Evolutionary conservation across 192 early-diverging fungal genomes (phyloP).

Genomic region (Coemansia sp.): DNA sequence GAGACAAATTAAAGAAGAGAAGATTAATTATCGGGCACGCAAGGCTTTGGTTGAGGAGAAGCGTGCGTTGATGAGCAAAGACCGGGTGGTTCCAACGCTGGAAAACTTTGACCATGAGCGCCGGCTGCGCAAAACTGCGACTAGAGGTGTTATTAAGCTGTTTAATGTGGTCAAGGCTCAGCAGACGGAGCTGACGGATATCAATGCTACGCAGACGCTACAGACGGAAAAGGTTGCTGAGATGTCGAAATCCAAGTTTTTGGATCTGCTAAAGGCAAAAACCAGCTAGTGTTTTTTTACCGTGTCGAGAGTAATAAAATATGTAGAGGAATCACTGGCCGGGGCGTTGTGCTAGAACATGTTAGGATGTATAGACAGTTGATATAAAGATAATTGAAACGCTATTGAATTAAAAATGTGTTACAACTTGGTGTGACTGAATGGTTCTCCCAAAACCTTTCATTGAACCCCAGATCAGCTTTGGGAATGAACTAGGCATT

Average conservation of each 20-base stretch:
- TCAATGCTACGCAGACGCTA: constrained; percentile 54
- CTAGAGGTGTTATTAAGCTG: constrained; percentile 88
- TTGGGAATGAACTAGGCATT: no score
- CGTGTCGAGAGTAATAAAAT: neutral
- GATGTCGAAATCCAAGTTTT: constrained; percentile 68
- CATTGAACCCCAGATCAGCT: no score
- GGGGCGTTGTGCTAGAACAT: no score
- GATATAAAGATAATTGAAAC: no score
- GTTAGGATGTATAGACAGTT: no score
- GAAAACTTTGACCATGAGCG: constrained; percentile 85
- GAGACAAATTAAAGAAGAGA: constrained; percentile 78
- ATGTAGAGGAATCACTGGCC: no score
- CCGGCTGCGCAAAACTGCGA: constrained; percentile 85
- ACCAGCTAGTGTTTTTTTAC: constrained; percentile 14
- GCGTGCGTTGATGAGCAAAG: constrained; percentile 63
- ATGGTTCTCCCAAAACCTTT: no score
- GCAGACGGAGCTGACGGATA: constrained; percentile 65
- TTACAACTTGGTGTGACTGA: no score
- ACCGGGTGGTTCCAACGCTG: constrained; percentile 72
- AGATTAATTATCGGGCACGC: constrained; percentile 80
- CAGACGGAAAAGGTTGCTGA: constrained; percentile 58
- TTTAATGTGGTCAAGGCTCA: constrained; percentile 92
- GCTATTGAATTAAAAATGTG: no score
- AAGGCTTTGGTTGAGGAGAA: constrained; percentile 73
- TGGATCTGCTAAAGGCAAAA: constrained; percentile 67